Evolutionary conservation across 2,329 filamentous ascomycete species (phyloP).

Genomic region (Fusarium robinianum): DNA sequence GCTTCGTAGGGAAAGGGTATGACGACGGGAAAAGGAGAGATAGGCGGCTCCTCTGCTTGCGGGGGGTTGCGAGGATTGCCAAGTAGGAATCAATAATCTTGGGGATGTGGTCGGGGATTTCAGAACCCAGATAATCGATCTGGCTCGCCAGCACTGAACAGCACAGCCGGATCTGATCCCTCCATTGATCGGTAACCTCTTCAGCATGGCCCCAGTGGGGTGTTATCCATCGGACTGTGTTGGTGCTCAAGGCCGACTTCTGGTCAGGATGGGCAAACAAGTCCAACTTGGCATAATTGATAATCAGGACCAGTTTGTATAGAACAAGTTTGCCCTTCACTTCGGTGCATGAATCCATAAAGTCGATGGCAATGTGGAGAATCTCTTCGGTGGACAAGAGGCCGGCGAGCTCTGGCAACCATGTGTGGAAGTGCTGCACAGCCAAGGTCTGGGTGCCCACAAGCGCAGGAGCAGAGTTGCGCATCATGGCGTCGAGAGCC

Average conservation of each 20-base stretch:
- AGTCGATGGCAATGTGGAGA: slow-evolving; percentile 86
- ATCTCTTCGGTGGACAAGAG: slow-evolving; percentile 83
- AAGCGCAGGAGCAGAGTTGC: slow-evolving; percentile 79
- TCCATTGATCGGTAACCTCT: slow-evolving; percentile 81
- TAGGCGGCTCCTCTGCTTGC: slow-evolving; percentile 65
- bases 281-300: slow-evolving; percentile 83
- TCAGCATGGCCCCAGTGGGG: slow-evolving; percentile 87
- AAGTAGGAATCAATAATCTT: slow-evolving; percentile 91
- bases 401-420: slow-evolving; percentile 87
- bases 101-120: slow-evolving; percentile 86
- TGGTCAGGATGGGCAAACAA: slow-evolving; percentile 82
- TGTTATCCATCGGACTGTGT: slow-evolving; percentile 87
- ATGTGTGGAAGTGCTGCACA: slow-evolving; percentile 95
- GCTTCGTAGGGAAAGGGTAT: slow-evolving; percentile 84
- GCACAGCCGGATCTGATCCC: slow-evolving; percentile 89
- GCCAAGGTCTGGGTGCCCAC: slow-evolving; percentile 94
- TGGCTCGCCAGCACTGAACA: slow-evolving; percentile 91
- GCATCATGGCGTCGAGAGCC: slow-evolving; percentile 87
- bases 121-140: slow-evolving; percentile 74
- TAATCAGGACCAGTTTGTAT: slow-evolving; percentile 90
- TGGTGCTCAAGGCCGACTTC: slow-evolving; percentile 72
- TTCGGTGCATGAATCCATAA: slow-evolving; percentile 85
- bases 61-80: slow-evolving; percentile 65
- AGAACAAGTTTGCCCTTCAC: slow-evolving; percentile 91
- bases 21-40: slow-evolving; percentile 88